Percentiles rank a stretch among this genome's conserved stretches.
These are phyloP conservation scores for Kwoniella europaea DNA, from an alignment of 768 basidiomycete species.

Conservation along the genomic window DNA sequence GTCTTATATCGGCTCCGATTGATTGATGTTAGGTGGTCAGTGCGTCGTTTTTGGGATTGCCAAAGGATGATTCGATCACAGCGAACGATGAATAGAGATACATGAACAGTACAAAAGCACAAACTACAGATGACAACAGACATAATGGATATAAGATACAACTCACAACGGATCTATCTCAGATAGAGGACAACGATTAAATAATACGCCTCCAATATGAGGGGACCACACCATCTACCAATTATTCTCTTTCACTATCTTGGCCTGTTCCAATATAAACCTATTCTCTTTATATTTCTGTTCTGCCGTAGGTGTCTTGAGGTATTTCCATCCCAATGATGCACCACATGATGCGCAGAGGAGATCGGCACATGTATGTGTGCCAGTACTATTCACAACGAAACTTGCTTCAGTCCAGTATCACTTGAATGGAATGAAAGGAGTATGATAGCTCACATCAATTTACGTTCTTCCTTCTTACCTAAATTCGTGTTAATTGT, in stretches of 20 bases:
- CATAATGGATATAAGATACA: not conserved
- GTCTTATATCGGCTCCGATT: not conserved
- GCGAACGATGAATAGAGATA: not conserved
- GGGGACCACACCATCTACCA: slow-evolving; percentile 32
- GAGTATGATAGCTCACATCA: slow-evolving; percentile 37
- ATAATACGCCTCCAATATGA: not conserved
- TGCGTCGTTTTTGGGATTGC: not conserved
- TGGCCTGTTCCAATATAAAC: slow-evolving; percentile 55
- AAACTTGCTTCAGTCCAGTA: not conserved
- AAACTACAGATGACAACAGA: not conserved
- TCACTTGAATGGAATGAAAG: not conserved
- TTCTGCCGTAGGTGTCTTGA: slow-evolving; percentile 52
- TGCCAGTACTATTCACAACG: slow-evolving; percentile 46
- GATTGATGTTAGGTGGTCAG: not conserved
- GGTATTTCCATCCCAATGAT: slow-evolving; percentile 56
- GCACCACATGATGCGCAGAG: slow-evolving; percentile 47
- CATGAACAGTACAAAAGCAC: not conserved
- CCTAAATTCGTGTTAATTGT: slow-evolving; percentile 57
- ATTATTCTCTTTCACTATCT: slow-evolving; percentile 57
- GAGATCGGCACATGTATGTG: slow-evolving; percentile 55
- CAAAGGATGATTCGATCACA: not conserved
- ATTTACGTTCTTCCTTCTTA: slow-evolving; percentile 49
- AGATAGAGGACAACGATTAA: not conserved
- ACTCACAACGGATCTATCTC: not conserved
- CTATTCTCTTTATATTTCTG: slow-evolving; percentile 58